Evolutionary conservation across 495 filamentous ascomycete species (phyloP).

Genomic region (Daldinia caldariorum): DNA sequence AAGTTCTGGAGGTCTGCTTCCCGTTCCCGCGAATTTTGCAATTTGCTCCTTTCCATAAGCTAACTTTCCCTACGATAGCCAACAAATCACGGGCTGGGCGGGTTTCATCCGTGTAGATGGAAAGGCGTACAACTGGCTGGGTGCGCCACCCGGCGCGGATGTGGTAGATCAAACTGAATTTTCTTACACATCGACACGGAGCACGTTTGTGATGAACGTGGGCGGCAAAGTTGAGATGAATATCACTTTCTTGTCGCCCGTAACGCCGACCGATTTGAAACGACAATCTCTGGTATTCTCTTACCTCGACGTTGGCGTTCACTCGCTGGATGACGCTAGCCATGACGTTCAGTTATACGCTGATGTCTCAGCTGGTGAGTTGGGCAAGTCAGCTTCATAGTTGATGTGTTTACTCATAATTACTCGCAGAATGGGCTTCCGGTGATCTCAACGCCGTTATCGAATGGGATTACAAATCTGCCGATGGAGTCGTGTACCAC

Average conservation of each 20-base stretch:
- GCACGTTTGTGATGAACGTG: slow-evolving; percentile 84
- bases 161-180: slow-evolving; percentile 60
- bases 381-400: slow-evolving; percentile 61
- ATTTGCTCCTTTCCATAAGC: slow-evolving; percentile 62
- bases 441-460: slow-evolving; percentile 52
- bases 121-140: slow-evolving; percentile 69
- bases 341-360: slow-evolving; percentile 83
- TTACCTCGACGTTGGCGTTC: slow-evolving; percentile 79
- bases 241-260: slow-evolving; percentile 86
- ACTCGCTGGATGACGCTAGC: slow-evolving; percentile 60
- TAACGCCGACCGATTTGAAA: slow-evolving; percentile 84
- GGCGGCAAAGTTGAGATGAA: slow-evolving; percentile 71
- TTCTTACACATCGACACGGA: slow-evolving; percentile 86
- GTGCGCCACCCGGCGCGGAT: slow-evolving; percentile 64
- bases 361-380: slow-evolving; percentile 85
- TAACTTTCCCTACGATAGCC: slow-evolving; percentile 70
- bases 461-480: slow-evolving; percentile 52
- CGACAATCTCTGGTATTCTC: slow-evolving; percentile 88
- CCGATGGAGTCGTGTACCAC: slow-evolving; percentile 57
- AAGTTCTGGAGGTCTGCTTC: slow-evolving; percentile 55
- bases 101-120: slow-evolving; percentile 67
- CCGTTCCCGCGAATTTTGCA: slow-evolving; percentile 61
- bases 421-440: slow-evolving; percentile 55
- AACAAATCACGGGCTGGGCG: slow-evolving; percentile 80
- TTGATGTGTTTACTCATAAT: slow-evolving; percentile 47